Conservation (phyloP, 768 basidiomycete genomes). For the Pisolithus albus region DNA sequence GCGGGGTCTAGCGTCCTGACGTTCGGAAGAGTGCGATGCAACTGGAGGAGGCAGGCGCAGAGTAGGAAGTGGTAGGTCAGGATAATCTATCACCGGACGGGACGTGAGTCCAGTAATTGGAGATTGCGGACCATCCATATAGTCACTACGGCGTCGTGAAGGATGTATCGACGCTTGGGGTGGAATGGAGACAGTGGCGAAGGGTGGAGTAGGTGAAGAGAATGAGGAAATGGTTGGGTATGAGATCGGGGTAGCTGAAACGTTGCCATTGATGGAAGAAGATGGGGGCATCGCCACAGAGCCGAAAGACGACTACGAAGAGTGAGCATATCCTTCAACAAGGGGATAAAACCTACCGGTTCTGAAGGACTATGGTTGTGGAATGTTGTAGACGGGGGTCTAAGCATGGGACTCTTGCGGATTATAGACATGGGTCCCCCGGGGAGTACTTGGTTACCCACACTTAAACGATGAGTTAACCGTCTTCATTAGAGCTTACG, state of each 20-base stretch:
- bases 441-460: constrained; percentile 7
- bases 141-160: constrained; percentile 69
- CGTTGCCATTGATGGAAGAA: constrained; percentile 31
- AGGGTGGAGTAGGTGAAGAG: constrained; percentile 29
- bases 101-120: constrained; percentile 41
- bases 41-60: constrained; percentile 76
- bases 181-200: constrained; percentile 50
- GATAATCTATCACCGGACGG: constrained; percentile 71
- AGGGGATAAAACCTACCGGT: constrained; percentile 33
- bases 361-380: constrained; percentile 43
- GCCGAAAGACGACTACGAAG: constrained; percentile 30
- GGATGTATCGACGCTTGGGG: constrained; percentile 84
- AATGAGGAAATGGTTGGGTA: constrained; percentile 47
- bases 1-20: constrained; percentile 70
- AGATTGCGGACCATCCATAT: constrained; percentile 71
- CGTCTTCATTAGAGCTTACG: constrained; percentile 9
- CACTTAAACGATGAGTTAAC: constrained; percentile 2
- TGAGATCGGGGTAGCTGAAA: constrained; percentile 38
- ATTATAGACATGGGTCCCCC: constrained; percentile 12
- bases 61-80: constrained; percentile 49
- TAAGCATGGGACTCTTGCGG: constrained; percentile 38
- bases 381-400: constrained; percentile 38
- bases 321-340: constrained; percentile 4
- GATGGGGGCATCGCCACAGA: constrained; percentile 29
- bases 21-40: constrained; percentile 60